A percentile compares a stretch with the other conserved stretches of the same genome.
Conservation (phyloP, 2,329 filamentous ascomycete species). For the Arthrobotrys sphaeroides region DNA sequence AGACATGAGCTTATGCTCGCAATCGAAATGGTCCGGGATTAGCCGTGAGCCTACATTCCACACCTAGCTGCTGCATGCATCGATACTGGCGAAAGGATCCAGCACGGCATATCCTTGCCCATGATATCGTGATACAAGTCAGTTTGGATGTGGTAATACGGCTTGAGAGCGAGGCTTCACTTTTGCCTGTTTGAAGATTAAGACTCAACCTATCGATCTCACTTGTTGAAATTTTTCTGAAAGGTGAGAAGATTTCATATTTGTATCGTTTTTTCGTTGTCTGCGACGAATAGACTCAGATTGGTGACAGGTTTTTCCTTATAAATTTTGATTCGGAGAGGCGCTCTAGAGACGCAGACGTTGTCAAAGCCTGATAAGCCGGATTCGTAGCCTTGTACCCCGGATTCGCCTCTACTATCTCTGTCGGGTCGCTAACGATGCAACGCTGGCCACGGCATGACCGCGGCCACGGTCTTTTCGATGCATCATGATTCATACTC, state of each 20-base stretch:
- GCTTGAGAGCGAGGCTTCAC: background rate
- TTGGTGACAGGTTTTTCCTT: background rate
- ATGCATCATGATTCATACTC: conserved; percentile 15
- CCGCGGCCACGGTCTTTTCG: conserved; percentile 8
- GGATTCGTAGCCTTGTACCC: too few relatives aligned
- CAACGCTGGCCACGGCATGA: conserved; percentile 14
- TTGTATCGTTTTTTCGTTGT: too few relatives aligned
- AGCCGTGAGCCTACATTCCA: background rate
- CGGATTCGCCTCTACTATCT: conserved; percentile 10
- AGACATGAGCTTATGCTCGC: background rate
- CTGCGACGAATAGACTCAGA: too few relatives aligned
- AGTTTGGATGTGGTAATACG: background rate
- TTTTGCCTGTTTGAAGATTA: too few relatives aligned
- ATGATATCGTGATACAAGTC: background rate
- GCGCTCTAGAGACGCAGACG: too few relatives aligned
- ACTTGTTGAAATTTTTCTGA: too few relatives aligned
- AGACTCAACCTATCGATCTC: too few relatives aligned
- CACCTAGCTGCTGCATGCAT: background rate
- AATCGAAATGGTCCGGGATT: background rate
- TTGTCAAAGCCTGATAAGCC: too few relatives aligned
- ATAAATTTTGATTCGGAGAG: too few relatives aligned
- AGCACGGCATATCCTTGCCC: background rate
- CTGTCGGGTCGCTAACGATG: background rate
- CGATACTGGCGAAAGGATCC: conserved; percentile 1
- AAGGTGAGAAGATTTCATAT: too few relatives aligned